Percentiles rank a stretch among this genome's conserved stretches.
Evolutionary conservation across 768 basidiomycete genomes (phyloP).

Genomic region (Leccinum disarticulatum): DNA sequence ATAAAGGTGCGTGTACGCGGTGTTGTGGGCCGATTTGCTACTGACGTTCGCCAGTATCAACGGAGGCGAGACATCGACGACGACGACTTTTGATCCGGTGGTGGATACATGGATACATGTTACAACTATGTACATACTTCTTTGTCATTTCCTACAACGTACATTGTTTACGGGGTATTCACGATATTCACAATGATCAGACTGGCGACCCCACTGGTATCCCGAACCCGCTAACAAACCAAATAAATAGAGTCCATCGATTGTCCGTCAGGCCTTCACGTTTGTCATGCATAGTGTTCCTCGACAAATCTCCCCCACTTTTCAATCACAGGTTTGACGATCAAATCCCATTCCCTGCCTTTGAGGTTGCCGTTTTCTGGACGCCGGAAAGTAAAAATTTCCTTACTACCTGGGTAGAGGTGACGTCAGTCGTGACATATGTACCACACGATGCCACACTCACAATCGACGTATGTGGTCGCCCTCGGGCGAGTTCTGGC

Average conservation of each 20-base stretch:
- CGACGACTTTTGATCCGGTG: conserved; percentile 44
- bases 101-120: neutral
- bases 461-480: conserved; percentile 45
- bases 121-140: neutral
- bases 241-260: too few relatives aligned
- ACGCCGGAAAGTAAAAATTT: conserved; percentile 75
- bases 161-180: too few relatives aligned
- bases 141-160: neutral
- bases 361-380: conserved; percentile 51
- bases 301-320: too few relatives aligned
- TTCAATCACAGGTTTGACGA: too few relatives aligned
- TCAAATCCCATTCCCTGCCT: conserved; percentile 69
- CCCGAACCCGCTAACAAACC: too few relatives aligned
- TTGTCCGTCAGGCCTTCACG: too few relatives aligned
- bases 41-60: conserved; percentile 46
- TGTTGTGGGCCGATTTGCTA: neutral
- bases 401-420: conserved; percentile 43
- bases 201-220: neutral
- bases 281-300: too few relatives aligned
- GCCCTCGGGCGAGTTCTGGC: conserved; percentile 18
- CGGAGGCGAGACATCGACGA: conserved; percentile 66
- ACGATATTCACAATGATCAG: neutral
- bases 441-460: conserved; percentile 20
- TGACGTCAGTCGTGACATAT: conserved; percentile 7
- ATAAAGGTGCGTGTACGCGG: conserved; percentile 47